A percentile compares a stretch with the other conserved stretches of the same genome.
These are phyloP conservation scores for Zymoseptoria crescenta DNA, from an alignment of 2,329 filamentous ascomycete species.

Conservation along the genomic window DNA sequence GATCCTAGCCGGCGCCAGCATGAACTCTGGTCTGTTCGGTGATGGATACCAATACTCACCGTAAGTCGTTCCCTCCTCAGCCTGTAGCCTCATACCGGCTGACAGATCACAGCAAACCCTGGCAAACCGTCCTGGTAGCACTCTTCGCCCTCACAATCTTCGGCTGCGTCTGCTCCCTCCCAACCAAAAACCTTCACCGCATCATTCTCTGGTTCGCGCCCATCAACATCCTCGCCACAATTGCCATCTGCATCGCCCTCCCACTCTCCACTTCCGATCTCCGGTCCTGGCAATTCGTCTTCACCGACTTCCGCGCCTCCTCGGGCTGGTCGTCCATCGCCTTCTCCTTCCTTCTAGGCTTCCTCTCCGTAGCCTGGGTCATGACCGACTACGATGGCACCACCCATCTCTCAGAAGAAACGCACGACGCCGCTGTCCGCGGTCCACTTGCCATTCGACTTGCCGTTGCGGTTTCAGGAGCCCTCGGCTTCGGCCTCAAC, in stretches of 20 bases:
- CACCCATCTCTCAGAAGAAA: conserved; percentile 62
- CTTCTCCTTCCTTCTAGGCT: conserved; percentile 56
- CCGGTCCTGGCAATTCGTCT: conserved; percentile 52
- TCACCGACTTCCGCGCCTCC: conserved; percentile 52
- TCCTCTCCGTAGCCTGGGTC: conserved; percentile 52
- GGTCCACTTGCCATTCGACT: conserved; percentile 50
- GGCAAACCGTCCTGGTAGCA: conserved; percentile 52
- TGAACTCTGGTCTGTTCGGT: conserved; percentile 49
- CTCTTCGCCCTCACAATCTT: conserved; percentile 49
- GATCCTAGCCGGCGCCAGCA: conserved; percentile 53
- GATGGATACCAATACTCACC: conserved; percentile 49
- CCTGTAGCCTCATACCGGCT: neutral
- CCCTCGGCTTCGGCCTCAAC: conserved; percentile 55
- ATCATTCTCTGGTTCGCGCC: conserved; percentile 59
- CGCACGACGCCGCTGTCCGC: conserved; percentile 53
- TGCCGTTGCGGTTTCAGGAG: conserved; percentile 43
- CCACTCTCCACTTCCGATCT: conserved; percentile 53
- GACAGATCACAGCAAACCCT: conserved; percentile 41
- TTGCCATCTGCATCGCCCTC: conserved; percentile 52
- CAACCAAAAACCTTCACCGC: conserved; percentile 51
- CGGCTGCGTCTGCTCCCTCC: conserved; percentile 55
- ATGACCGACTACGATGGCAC: conserved; percentile 64
- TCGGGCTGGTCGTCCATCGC: conserved; percentile 55
- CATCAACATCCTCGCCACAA: conserved; percentile 55
- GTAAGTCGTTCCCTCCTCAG: conserved; percentile 35